phyloP scores from a whole-genome alignment of 2,329 filamentous ascomycete species.

The Colletotrichum salicis region DNA sequence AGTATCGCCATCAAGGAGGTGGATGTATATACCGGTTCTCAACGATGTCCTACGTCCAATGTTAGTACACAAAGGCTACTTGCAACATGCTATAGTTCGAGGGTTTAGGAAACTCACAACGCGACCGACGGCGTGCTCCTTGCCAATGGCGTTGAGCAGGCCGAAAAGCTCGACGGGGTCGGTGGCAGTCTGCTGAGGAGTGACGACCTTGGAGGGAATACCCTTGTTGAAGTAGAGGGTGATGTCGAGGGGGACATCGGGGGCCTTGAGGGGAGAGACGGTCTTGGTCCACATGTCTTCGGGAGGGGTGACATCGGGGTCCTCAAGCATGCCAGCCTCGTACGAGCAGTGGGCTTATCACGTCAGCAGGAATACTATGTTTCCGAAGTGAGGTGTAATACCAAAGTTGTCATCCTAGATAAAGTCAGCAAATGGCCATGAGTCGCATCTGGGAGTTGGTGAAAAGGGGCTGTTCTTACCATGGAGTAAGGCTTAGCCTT shows the following conservation, averaged over 20 bases:
- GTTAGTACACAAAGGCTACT: not conserved
- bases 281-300: conserved; percentile 77
- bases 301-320: conserved; percentile 67
- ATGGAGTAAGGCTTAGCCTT: conserved; percentile 64
- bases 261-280: conserved; percentile 66
- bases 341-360: not conserved
- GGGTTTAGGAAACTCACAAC: conserved; percentile 62
- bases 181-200: conserved; percentile 66
- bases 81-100: conserved; percentile 39
- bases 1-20: not conserved
- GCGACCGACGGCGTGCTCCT: conserved; percentile 73
- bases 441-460: not conserved
- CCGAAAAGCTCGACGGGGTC: conserved; percentile 74
- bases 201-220: conserved; percentile 71
- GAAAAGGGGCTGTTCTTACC: conserved; percentile 68
- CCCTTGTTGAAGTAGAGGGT: conserved; percentile 75
- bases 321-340: conserved; percentile 67
- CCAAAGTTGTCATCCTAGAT: not conserved
- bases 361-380: conserved; percentile 7
- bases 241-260: conserved; percentile 72
- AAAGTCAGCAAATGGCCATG: conserved; percentile 68
- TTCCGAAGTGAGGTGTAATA: not conserved
- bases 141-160: conserved; percentile 71
- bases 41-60: conserved; percentile 42
- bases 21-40: conserved; percentile 54